Evolutionary conservation across 352 stramenopile species (phyloP), one percentile per base, ranked within the genome.

Genomic region (Globisporangium heterothallicum): DNA sequence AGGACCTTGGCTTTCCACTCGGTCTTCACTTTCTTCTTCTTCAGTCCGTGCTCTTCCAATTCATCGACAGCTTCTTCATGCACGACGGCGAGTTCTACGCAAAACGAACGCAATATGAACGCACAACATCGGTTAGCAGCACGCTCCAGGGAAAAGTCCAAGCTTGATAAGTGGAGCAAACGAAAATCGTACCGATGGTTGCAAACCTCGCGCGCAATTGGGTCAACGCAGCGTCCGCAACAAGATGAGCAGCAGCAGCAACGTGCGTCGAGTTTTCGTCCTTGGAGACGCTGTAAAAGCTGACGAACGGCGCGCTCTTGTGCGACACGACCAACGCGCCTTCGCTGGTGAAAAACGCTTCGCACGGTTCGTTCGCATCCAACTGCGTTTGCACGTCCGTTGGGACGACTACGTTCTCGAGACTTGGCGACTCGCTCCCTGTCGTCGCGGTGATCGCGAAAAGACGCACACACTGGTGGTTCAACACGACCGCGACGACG

Each of bases 21-120:
- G 6, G 62, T 76, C 59, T 76, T 67, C 55, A 86, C 70, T 48
- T 90, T 92, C 58, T 92, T 92, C 76, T 92, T 92, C 61, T 85
- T 79, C 42, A 88, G 51, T 12, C 76, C 78, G 30, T 73, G 32
- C 32, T 38, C 76, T 32, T 92, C 76, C 7, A 86, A 69, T 32
- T 77, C 68, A 25, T 92, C 75, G 16, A 73, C 53, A 12, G 67
- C 56, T 8, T 84, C 66, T 12, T 76, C 71, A 36, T 77, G 66
- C 8, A 67, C 70, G 26, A 69, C 67, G 5, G 61, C 46, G 54
- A 89, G 55, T 41, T 78, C 78, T 86, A 35, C 32, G 38, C 6
- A 36, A 19, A 16, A 50, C 35, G 3, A 21, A 57, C 10, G 59
- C 36, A n/a, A 57, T 29, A 12, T 9, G 18, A 22, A 61, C 9